These are phyloP conservation scores for Taiozyma sp. DNA, from an alignment of 1,139 yeast genomes.

Conservation along the genomic window DNA sequence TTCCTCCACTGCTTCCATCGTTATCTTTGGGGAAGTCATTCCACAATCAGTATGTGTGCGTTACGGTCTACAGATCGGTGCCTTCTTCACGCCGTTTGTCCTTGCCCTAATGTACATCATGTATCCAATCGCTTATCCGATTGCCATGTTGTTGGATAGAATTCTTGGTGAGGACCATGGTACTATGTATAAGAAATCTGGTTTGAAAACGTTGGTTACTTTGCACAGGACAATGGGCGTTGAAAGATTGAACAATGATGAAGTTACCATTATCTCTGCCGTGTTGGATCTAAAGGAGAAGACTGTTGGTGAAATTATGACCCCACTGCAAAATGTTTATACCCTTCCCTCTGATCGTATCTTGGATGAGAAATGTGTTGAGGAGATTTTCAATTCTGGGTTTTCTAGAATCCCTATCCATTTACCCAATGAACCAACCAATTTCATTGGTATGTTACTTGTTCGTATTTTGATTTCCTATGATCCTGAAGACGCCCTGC, in stretches of 20 bases:
- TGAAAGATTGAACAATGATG: constrained; percentile 88
- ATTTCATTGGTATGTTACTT: constrained; percentile 91
- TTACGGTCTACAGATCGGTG: constrained; percentile 88
- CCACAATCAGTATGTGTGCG: constrained; percentile 93
- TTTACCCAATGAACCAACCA: constrained; percentile 81
- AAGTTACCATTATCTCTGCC: constrained; percentile 91
- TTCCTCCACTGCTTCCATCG: constrained; percentile 86
- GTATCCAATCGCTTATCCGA: constrained; percentile 93
- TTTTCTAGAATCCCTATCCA: constrained; percentile 96
- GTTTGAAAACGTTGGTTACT: constrained; percentile 88
- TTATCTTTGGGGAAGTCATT: constrained; percentile 92
- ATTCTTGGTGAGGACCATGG: constrained; percentile 95
- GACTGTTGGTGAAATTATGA: constrained; percentile 82
- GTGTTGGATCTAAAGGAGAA: constrained; percentile 93
- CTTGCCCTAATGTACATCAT: constrained; percentile 75
- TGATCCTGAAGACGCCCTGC: constrained; percentile 94
- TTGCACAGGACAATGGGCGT: constrained; percentile 94
- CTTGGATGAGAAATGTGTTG: constrained; percentile 80
- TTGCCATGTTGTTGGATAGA: constrained; percentile 73
- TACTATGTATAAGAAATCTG: constrained; percentile 87
- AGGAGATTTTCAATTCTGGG: constrained; percentile 89
- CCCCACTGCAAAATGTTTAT: constrained; percentile 87
- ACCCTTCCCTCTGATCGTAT: constrained; percentile 83
- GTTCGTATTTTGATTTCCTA: constrained; percentile 90
- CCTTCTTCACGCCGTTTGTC: constrained; percentile 87